A percentile compares a stretch with the other conserved stretches of the same genome.
These are phyloP conservation scores for Senna siamea DNA, from an alignment of 306 rosid genomes.

Conservation along the genomic window DNA sequence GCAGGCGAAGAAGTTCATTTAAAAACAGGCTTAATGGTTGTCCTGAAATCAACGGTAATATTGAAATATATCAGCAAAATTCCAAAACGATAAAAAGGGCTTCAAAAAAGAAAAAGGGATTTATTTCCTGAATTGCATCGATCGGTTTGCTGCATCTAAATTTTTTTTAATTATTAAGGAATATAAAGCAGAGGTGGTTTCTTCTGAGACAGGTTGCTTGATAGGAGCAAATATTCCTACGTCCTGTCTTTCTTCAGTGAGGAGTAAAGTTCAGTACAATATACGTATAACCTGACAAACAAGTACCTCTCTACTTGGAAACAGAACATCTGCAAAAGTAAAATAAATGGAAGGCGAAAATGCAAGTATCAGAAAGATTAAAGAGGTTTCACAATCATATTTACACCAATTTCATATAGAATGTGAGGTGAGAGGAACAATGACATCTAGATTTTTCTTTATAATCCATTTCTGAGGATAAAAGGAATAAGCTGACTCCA, in stretches of 20 bases:
- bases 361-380: constrained; percentile 24
- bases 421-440: constrained; percentile 51
- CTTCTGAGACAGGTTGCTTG: constrained; percentile 24
- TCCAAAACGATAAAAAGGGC: background rate
- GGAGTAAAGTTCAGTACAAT: constrained; percentile 11
- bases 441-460: constrained; percentile 62
- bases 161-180: constrained; percentile 22
- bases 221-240: constrained; percentile 23
- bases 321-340: constrained; percentile 14
- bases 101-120: background rate
- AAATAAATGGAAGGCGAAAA: constrained; percentile 28
- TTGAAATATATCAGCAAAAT: background rate
- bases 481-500: constrained; percentile 48
- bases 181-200: constrained; percentile 12
- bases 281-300: constrained; percentile 4
- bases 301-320: constrained; percentile 11
- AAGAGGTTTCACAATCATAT: constrained; percentile 27
- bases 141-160: background rate
- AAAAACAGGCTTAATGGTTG: background rate
- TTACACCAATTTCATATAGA: constrained; percentile 39
- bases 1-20: constrained; percentile 1
- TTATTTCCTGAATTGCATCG: background rate
- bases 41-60: background rate
- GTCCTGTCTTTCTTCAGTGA: constrained; percentile 23
- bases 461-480: constrained; percentile 70